Base-by-base conservation (phyloP, 106 monocot species). In the Dendrobium catenatum region DNA sequence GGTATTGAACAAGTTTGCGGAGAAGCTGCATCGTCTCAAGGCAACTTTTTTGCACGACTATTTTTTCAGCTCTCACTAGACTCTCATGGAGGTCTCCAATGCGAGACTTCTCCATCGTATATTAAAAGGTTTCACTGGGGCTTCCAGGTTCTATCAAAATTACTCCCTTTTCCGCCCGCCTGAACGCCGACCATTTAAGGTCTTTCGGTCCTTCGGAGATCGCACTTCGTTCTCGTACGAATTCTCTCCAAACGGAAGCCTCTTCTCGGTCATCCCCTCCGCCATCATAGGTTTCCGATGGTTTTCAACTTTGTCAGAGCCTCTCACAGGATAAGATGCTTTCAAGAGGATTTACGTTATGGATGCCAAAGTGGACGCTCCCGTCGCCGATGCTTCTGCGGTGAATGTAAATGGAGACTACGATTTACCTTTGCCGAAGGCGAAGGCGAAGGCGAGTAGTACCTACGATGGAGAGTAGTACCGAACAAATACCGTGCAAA, bases 271-370 rank as follows among this genome's bases (percentile, higher is more conserved):
- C 22, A 76, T 48, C 48, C 26, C 48, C 22, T n/a, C 54, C 27
- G 79, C 66, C 15, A 33, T 51, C 2, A 9, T 43, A 1, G 37
- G 47, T 17, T 42, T 80, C 37, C 83, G 86, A 24, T 78, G 68
- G 7, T 11, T 79, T 61, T 81, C 84, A n/a, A 79, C 81, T 40
- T 73, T 76, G 55, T 27, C 61, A 42, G 85, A 83, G 55, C 75
- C 56, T n/a, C 9, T 59, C 20, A 0, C 51, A 55, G 79, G 51
- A 29, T 78, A 84, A 37, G 76, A 88, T 55, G 79, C 73, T 47
- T 82, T 79, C 48, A 37, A 68, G n/a, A 26, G 64, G 33, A 6
- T 81, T 73, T 79, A 68, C 79, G 26, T 81, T 24, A 84, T 81
- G 33, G 81, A 79, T 27, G 55, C 47, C 29, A 20, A 22, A 42